A percentile compares a stretch with the other conserved stretches of the same genome.
phyloP scores from a whole-genome alignment of 1,284 basidiomycete species.

The Polyporus tsugae region DNA sequence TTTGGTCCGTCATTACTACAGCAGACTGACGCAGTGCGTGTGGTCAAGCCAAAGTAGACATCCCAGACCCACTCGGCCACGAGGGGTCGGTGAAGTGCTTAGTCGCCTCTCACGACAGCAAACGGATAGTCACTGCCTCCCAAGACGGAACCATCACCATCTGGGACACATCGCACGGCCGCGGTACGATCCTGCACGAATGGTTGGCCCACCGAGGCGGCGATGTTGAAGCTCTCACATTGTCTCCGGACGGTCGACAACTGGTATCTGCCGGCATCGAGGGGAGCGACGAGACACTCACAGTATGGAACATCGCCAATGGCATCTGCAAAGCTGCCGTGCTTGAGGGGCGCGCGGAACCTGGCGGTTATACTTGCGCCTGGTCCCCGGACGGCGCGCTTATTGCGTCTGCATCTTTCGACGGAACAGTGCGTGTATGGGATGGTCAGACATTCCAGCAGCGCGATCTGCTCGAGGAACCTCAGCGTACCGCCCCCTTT shows the following conservation, averaged over 20 bases:
- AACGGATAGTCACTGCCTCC: background rate
- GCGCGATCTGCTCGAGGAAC: background rate
- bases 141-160: background rate
- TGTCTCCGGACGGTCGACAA: background rate
- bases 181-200: no score
- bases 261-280: background rate
- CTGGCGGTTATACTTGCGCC: background rate
- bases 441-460: background rate
- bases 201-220: background rate
- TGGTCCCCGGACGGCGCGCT: background rate
- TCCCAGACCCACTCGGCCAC: background rate
- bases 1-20: no score
- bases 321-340: background rate
- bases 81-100: background rate
- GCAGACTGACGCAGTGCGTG: no score
- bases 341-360: background rate
- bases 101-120: background rate
- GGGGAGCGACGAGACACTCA: background rate
- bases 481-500: no score
- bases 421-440: background rate
- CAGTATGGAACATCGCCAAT: background rate
- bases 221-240: background rate
- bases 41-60: background rate
- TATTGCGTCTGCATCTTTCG: background rate
- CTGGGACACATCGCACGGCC: background rate